Conservation (phyloP, 257 asterid species). For the Solanum pinnatisectum region DNA sequence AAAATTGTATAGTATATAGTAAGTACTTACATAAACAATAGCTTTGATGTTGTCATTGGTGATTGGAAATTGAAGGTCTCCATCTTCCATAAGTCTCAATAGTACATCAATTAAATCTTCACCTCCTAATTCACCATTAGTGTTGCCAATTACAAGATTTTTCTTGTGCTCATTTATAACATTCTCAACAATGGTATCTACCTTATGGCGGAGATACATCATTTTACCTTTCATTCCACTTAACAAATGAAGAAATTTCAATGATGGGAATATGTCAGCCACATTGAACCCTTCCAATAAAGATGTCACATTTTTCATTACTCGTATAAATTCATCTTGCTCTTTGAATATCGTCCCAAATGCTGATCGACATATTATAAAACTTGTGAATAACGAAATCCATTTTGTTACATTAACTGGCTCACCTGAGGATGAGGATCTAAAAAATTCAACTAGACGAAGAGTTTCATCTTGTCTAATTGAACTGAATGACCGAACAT, state of each 20-base stretch:
- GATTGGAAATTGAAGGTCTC: neutral
- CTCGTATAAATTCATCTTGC: neutral
- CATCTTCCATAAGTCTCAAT: neutral
- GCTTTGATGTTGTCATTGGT: conserved; percentile 4
- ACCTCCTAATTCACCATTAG: neutral
- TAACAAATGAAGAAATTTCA: neutral
- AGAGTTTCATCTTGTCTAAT: neutral
- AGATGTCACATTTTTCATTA: neutral
- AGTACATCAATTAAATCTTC: neutral
- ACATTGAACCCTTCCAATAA: neutral
- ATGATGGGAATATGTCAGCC: neutral
- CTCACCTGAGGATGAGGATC: neutral
- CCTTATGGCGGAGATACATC: neutral
- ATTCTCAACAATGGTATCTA: neutral
- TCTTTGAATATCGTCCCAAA: neutral
- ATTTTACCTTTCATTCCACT: neutral
- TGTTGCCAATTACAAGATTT: neutral
- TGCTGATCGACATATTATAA: neutral
- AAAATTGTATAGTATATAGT: neutral
- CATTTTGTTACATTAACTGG: neutral
- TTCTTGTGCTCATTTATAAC: neutral
- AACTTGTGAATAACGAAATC: neutral
- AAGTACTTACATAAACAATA: neutral
- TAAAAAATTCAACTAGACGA: neutral
- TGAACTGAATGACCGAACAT: neutral